Evolutionary conservation across 495 filamentous ascomycete species (phyloP).

Genomic region (Cercophora sp.): DNA sequence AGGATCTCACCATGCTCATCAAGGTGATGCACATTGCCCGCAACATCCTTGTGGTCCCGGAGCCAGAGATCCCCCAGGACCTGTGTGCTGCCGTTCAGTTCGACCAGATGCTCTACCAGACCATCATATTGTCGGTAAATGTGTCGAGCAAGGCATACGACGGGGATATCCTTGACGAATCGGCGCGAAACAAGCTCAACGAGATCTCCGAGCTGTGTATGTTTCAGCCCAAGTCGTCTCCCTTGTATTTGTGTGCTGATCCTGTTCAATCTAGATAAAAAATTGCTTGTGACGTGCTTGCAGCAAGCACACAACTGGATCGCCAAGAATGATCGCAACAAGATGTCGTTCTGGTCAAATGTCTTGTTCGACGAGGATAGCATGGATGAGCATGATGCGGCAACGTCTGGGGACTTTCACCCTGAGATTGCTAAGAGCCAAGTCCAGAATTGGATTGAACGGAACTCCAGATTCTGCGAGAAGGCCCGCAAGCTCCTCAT

Average conservation of each 20-base stretch:
- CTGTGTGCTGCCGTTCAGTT: slow-evolving; percentile 74
- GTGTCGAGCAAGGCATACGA: slow-evolving; percentile 89
- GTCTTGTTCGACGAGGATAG: slow-evolving; percentile 64
- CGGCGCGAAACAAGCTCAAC: slow-evolving; percentile 42
- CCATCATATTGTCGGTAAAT: slow-evolving; percentile 78
- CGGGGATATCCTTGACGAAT: slow-evolving; percentile 73
- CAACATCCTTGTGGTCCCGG: slow-evolving; percentile 75
- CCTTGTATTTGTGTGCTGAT: too few species aligned
- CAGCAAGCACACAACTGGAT: slow-evolving; percentile 92
- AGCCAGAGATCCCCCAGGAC: slow-evolving; percentile 72
- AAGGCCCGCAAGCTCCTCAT: slow-evolving; percentile 36
- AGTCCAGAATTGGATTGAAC: slow-evolving; percentile 46
- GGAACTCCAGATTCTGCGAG: slow-evolving; percentile 48
- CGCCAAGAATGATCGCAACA: slow-evolving; percentile 84
- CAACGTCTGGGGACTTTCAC: slow-evolving; percentile 39
- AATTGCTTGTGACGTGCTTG: slow-evolving; percentile 79
- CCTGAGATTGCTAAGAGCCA: slow-evolving; percentile 40
- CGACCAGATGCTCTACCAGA: slow-evolving; percentile 75
- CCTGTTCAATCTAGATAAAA: slow-evolving; percentile 78
- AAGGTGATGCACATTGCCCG: slow-evolving; percentile 79
- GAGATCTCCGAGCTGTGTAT: slow-evolving; percentile 54
- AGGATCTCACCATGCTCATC: slow-evolving; percentile 79
- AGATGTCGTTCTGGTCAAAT: slow-evolving; percentile 86
- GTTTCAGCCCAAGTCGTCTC: too few species aligned
- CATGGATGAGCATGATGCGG: slow-evolving; percentile 43